Conservation (phyloP, 139 green algal species). For the Micractinium conductrix region DNA sequence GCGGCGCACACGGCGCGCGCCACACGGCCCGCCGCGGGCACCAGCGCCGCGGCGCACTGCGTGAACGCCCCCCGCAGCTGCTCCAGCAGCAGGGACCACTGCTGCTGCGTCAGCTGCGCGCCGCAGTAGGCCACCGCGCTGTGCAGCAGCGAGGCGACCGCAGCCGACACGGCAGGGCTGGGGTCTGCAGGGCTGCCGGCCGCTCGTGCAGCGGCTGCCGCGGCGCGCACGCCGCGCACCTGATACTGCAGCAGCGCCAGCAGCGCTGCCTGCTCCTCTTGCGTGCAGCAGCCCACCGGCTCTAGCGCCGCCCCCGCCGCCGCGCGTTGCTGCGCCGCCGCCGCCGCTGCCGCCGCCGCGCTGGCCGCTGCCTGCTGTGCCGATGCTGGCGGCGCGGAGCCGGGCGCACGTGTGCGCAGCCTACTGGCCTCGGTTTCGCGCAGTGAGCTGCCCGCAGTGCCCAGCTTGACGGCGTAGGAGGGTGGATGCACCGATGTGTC, state of each 20-base stretch:
- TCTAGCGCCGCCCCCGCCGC: background rate
- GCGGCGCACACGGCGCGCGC: constrained; percentile 1
- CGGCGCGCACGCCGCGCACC: background rate
- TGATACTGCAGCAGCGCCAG: constrained; percentile 32
- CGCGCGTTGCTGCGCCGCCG: background rate
- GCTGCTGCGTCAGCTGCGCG: background rate
- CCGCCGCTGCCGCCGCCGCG: background rate
- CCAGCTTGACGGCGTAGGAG: constrained; percentile 30
- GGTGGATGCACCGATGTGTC: constrained; percentile 24
- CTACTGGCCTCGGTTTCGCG: constrained; percentile 36
- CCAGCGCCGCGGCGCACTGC: background rate
- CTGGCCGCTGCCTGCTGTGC: background rate
- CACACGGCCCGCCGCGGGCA: background rate
- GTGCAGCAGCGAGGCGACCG: background rate
- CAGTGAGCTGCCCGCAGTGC: background rate
- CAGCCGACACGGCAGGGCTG: background rate
- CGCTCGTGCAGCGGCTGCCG: background rate
- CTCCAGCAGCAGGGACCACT: constrained; percentile 5
- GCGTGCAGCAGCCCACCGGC: constrained; percentile 5
- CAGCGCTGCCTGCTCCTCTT: constrained; percentile 7
- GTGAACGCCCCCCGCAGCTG: background rate
- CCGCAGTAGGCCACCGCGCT: background rate
- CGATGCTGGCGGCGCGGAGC: background rate
- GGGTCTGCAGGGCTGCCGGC: background rate
- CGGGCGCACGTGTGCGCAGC: background rate